A percentile compares a stretch with the other conserved stretches of the same genome.
phyloP scores from a whole-genome alignment of 495 filamentous ascomycete genomes.

The Cercophora newfieldiana region DNA sequence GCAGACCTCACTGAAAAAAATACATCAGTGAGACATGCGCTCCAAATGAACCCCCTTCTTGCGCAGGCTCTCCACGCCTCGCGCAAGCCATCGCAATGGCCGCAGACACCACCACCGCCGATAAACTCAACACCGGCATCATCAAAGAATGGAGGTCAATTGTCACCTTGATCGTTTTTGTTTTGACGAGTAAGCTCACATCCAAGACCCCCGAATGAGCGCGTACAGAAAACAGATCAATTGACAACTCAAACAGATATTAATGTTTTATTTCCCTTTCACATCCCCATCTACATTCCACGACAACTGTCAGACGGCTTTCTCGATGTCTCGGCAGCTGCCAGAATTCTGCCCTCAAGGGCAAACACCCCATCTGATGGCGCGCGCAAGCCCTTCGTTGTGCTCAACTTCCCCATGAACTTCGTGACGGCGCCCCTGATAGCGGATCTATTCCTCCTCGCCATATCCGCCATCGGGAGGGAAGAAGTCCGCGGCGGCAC shows the following conservation, averaged over 20 bases:
- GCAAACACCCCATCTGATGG: neutral
- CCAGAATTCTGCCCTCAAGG: slow-evolving; percentile 53
- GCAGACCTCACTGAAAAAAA: slow-evolving; percentile 7
- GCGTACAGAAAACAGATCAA: neutral
- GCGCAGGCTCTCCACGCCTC: neutral
- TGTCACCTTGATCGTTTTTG: slow-evolving; percentile 62
- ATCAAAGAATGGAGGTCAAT: slow-evolving; percentile 64
- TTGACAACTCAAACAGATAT: slow-evolving; percentile 46
- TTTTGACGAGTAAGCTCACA: slow-evolving; percentile 59
- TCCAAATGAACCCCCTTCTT: neutral
- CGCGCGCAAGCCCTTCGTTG: slow-evolving; percentile 36
- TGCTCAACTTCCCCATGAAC: slow-evolving; percentile 59
- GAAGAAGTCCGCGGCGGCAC: slow-evolving; percentile 63
- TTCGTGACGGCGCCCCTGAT: slow-evolving; percentile 65
- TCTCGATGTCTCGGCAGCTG: slow-evolving; percentile 39
- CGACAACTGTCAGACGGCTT: slow-evolving; percentile 44
- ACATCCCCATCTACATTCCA: slow-evolving; percentile 58
- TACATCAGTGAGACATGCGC: neutral
- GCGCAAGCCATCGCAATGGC: slow-evolving; percentile 22
- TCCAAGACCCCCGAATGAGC: neutral
- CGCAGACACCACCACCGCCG: slow-evolving; percentile 17
- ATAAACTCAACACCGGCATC: slow-evolving; percentile 48
- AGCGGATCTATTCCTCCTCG: slow-evolving; percentile 65
- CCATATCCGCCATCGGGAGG: slow-evolving; percentile 60
- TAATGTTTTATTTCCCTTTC: slow-evolving; percentile 63